Evolutionary conservation across 345 rosid genomes (phyloP).

Genomic region (Murraya paniculata): DNA sequence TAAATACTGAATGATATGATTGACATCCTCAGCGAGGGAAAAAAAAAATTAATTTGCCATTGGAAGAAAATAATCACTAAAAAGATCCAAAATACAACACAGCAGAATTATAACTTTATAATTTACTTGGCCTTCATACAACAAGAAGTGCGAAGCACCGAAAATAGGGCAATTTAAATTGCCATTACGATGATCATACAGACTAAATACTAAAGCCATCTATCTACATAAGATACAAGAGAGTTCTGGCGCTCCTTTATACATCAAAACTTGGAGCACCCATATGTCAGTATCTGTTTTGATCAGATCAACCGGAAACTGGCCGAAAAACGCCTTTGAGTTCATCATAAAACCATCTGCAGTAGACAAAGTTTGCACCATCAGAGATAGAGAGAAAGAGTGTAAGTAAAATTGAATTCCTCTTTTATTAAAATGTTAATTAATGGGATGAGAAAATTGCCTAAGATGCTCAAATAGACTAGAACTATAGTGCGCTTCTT

Average conservation of each 20-base stretch:
- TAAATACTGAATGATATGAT: neutral
- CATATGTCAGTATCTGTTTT: slow-evolving; percentile 11
- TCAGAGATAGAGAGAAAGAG: neutral
- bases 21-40: neutral
- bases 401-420: neutral
- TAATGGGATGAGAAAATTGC: neutral
- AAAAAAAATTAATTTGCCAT: too few relatives aligned
- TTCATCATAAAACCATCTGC: slow-evolving; percentile 75
- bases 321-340: slow-evolving; percentile 53
- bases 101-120: neutral
- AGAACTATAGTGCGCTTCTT: neutral
- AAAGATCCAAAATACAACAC: neutral
- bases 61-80: neutral
- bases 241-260: neutral
- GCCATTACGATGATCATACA: slow-evolving; percentile 1
- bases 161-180: neutral
- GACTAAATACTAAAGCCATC: neutral
- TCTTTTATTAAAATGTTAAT: neutral
- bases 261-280: slow-evolving; percentile 12
- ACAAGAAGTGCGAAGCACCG: neutral
- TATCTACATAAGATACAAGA: slow-evolving; percentile 22
- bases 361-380: slow-evolving; percentile 10
- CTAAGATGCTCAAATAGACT: neutral
- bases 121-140: neutral
- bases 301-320: slow-evolving; percentile 37